A percentile compares a stretch with the other conserved stretches of the same genome.
phyloP scores from a whole-genome alignment of 768 basidiomycete species.

The Podaxis carcinomalis region DNA sequence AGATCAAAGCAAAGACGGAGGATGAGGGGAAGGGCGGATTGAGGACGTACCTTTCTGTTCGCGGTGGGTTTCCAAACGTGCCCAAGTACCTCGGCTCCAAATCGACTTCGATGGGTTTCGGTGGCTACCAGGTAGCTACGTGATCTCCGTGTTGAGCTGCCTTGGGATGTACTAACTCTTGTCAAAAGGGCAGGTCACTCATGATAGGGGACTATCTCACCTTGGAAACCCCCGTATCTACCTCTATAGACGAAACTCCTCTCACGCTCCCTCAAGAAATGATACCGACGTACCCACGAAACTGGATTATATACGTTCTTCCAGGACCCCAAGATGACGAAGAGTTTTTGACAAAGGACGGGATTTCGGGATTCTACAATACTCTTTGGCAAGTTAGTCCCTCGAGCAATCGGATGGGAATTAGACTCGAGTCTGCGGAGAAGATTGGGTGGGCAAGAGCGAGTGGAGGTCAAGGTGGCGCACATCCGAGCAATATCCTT shows the following conservation, averaged over 20 bases:
- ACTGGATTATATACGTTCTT: constrained; percentile 53
- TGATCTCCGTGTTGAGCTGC: background rate
- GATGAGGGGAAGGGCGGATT: constrained; percentile 33
- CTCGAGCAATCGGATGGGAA: constrained; percentile 61
- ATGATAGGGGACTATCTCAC: constrained; percentile 46
- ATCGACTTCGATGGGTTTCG: constrained; percentile 58
- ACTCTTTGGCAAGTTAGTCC: constrained; percentile 50
- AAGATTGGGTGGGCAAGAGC: constrained; percentile 50
- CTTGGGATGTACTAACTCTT: background rate
- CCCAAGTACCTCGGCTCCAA: constrained; percentile 59
- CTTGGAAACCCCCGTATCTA: constrained; percentile 29
- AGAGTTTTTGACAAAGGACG: constrained; percentile 46
- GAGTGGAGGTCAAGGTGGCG: constrained; percentile 63
- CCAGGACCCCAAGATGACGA: constrained; percentile 61
- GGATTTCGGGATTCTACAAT: constrained; percentile 45
- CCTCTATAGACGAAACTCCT: constrained; percentile 13
- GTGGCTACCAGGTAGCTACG: constrained; percentile 56
- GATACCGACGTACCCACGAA: constrained; percentile 39
- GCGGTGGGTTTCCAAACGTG: constrained; percentile 57
- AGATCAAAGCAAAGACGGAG: constrained; percentile 28
- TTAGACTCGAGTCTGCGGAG: constrained; percentile 43
- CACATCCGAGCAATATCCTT: constrained; percentile 65
- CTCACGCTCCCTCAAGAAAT: constrained; percentile 22
- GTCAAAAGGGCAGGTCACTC: constrained; percentile 49
- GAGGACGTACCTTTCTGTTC: constrained; percentile 50